Evolutionary conservation across 176 grass and related monocot species (phyloP), one percentile per base, ranked within the genome.

Genomic region (Metroxylon sagu): DNA sequence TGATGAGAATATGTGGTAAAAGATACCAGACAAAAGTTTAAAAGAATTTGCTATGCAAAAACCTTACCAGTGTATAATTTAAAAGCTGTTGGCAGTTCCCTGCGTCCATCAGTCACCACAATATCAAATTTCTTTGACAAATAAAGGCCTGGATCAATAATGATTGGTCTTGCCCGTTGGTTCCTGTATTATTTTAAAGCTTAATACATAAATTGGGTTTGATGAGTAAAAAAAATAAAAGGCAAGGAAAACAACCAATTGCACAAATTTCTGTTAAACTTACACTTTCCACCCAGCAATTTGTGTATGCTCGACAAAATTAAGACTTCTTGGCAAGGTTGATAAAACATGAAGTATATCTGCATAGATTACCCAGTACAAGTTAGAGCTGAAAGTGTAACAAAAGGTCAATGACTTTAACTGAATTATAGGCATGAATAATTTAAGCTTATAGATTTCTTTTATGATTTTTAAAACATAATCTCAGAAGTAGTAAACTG

Each of bases 341-440:
- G 93, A 89, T 66, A 98, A 83, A n/a, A 85, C 87, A 35, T 92
- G 93, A 83, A 98, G 86, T 79, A 95, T 90, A 84, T 95, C 91
- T 95, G 85, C 53, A 84, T 25, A 74, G 18, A 50, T 65, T 80
- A 75, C 16, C 23, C 58, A 18, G 53, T 21, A n/a, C 49, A 26
- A 55, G 65, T 55, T 19, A 68, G 26, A 7, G 31, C 17, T 6
- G 54, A 29, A 66, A 39, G 12, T 39, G 35, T 39, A 39, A 12
- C 35, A 39, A 39, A 39, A 39, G 1, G 8, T 39, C 35, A 39
- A 7, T 43, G 6, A 43, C 8, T 43, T 43, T 3, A 43, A 1
- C 8, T 14, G 2, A 43, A 43, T 12, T 43, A 43, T 43, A 43
- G 14, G 10, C 8, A 43, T 43, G 6, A 7, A 43, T 43, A 43